Evolutionary conservation across 2,329 filamentous ascomycete genomes (phyloP).

Genomic region (Pyrenochaeta sp.): DNA sequence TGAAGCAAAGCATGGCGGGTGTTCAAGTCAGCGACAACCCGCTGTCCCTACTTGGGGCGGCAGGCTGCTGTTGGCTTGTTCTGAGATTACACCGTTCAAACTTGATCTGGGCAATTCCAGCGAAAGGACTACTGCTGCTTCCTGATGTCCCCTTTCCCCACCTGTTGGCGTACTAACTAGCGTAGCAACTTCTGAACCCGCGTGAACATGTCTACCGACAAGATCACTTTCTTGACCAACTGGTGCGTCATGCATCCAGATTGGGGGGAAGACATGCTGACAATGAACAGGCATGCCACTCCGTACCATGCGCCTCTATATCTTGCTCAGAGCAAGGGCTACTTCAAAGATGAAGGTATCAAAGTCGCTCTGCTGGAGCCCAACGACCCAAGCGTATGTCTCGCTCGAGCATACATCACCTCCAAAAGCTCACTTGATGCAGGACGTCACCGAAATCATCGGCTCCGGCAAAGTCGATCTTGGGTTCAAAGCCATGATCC

Average conservation of each 20-base stretch:
- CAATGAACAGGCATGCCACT: slow-evolving; percentile 73
- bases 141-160: slow-evolving; percentile 48
- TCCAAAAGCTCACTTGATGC: slow-evolving; percentile 9
- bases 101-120: slow-evolving; percentile 90
- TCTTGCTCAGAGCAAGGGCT: slow-evolving; percentile 78
- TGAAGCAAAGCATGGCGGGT: slow-evolving; percentile 33
- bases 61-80: slow-evolving; percentile 13
- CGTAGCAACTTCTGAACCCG: slow-evolving; percentile 56
- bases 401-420: background rate
- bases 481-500: slow-evolving; percentile 86
- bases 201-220: slow-evolving; percentile 77
- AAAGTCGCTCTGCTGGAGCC: slow-evolving; percentile 81
- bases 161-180: slow-evolving; percentile 34
- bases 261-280: slow-evolving; percentile 10
- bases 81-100: slow-evolving; percentile 70
- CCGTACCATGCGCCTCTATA: slow-evolving; percentile 82
- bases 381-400: slow-evolving; percentile 74
- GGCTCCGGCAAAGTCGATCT: slow-evolving; percentile 78
- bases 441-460: slow-evolving; percentile 84
- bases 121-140: slow-evolving; percentile 84
- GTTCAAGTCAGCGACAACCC: slow-evolving; percentile 13
- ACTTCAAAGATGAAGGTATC: slow-evolving; percentile 77
- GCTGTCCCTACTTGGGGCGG: background rate
- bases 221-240: slow-evolving; percentile 86
- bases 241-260: slow-evolving; percentile 63